phyloP scores from a whole-genome alignment of 1,139 yeast genomes.

The Yamadazyma sp. region DNA sequence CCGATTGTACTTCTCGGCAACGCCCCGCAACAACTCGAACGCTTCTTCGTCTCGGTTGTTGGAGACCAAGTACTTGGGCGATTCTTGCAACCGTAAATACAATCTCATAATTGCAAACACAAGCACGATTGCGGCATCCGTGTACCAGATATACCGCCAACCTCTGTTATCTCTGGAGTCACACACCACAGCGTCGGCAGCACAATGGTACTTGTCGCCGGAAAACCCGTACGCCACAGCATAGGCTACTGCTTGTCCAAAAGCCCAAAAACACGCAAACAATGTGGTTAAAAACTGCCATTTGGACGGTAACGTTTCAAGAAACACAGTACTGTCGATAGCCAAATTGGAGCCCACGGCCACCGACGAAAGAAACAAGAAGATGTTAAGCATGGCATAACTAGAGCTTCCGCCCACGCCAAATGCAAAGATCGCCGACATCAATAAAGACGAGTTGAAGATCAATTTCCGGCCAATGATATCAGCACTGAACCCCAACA shows the following conservation, averaged over 20 bases:
- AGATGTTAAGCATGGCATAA: constrained; percentile 26
- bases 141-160: constrained; percentile 37
- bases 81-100: constrained; percentile 28
- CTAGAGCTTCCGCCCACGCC: constrained; percentile 29
- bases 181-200: constrained; percentile 20
- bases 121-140: constrained; percentile 31
- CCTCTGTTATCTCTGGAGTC: constrained; percentile 31
- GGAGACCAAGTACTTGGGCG: constrained; percentile 35
- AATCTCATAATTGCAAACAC: constrained; percentile 28
- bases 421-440: constrained; percentile 24
- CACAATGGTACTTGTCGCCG: constrained; percentile 25
- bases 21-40: constrained; percentile 22
- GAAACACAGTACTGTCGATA: constrained; percentile 27
- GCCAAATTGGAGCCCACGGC: constrained; percentile 31
- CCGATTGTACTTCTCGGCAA: constrained; percentile 30
- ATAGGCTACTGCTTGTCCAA: constrained; percentile 34
- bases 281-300: constrained; percentile 23
- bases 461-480: constrained; percentile 52
- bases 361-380: constrained; percentile 22
- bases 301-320: constrained; percentile 24
- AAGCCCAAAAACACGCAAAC: constrained; percentile 38
- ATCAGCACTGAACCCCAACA: constrained; percentile 55
- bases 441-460: constrained; percentile 38
- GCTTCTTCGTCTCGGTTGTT: constrained; percentile 37
- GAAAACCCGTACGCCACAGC: constrained; percentile 33